Base-by-base conservation (phyloP, 345 rosid genomes). In the Lepidium africanum region DNA sequence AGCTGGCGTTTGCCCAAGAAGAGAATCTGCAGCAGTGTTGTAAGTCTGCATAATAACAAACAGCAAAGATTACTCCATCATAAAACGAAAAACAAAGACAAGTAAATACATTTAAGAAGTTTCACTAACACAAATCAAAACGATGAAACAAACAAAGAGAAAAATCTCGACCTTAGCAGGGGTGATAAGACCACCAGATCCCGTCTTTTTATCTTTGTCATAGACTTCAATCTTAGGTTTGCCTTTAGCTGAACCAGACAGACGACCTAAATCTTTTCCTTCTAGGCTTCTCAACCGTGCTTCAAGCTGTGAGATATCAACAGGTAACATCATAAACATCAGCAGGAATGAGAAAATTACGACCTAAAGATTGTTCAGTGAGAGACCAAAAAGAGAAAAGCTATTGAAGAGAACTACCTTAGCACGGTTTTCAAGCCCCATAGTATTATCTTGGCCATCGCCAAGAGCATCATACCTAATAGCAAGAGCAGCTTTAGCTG, bases 141-240 rank as follows among this genome's bases (percentile, higher is more conserved):
- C 33, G 4, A 3, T 30, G 47, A 17, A 46, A 7, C 55, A 30
- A 38, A 25, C 5, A 71, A 3, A 16, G 35, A 49, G 45, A 59
- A 13, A 59, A 10, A 41, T 45, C 37, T 23, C 9, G 14, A 88
- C 97, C 96, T 90, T 90, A 17, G 97, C 95, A 63, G 95, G 79
- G 61, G 96, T 87, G 53, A 87, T 81, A 64, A 88, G 55, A 14
- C 81, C 96, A 32, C 90, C 87, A 21, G 90, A 65, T 4, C 87
- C 87, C 78, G 70, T 80, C 86, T 84, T 92, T 17, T 87, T 66
- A 68, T 93, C 97, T 72, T 88, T 93, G 74, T 88, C 84, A 77
- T 90, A 88, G 49, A 77, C 87, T 78, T 90, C 97, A 37, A 90
- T 86, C 81, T 85, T 90, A 5, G 98, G 94, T 53, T 93, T 93